These are phyloP conservation scores for Didymella pinodella DNA, from an alignment of 2,329 filamentous ascomycete genomes.

Conservation along the genomic window DNA sequence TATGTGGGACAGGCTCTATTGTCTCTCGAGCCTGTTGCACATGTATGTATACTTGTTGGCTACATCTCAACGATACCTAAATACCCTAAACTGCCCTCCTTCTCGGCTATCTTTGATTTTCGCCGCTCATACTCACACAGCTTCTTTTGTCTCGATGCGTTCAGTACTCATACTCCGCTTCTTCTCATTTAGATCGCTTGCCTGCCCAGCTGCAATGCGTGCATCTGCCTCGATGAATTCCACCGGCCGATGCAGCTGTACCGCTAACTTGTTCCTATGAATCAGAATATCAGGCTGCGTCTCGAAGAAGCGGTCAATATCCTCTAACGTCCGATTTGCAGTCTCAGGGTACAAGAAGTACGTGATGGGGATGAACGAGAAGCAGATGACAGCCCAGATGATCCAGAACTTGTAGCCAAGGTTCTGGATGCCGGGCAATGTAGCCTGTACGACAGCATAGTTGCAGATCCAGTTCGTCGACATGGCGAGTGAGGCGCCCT, in stretches of 20 bases:
- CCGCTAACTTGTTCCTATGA: slow-evolving; percentile 58
- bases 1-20: too few species aligned
- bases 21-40: too few species aligned
- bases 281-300: slow-evolving; percentile 54
- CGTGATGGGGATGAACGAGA: slow-evolving; percentile 60
- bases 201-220: slow-evolving; percentile 36
- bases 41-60: too few species aligned
- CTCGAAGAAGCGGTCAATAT: slow-evolving; percentile 57
- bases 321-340: slow-evolving; percentile 55
- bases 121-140: slow-evolving; percentile 29
- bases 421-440: slow-evolving; percentile 49
- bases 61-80: not conserved
- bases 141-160: slow-evolving; percentile 38
- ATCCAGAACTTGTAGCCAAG: slow-evolving; percentile 63
- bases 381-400: slow-evolving; percentile 64
- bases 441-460: slow-evolving; percentile 45
- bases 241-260: slow-evolving; percentile 55
- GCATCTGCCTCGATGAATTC: slow-evolving; percentile 60
- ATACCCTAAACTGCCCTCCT: not conserved
- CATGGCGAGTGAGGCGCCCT: slow-evolving; percentile 47
- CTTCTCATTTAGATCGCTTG: slow-evolving; percentile 11
- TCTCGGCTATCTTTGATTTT: not conserved
- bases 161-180: slow-evolving; percentile 28
- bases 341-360: slow-evolving; percentile 65
- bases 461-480: slow-evolving; percentile 47